Base-by-base conservation (phyloP, 371 early-diverging fungal species). In the Chytridiales sp. region DNA sequence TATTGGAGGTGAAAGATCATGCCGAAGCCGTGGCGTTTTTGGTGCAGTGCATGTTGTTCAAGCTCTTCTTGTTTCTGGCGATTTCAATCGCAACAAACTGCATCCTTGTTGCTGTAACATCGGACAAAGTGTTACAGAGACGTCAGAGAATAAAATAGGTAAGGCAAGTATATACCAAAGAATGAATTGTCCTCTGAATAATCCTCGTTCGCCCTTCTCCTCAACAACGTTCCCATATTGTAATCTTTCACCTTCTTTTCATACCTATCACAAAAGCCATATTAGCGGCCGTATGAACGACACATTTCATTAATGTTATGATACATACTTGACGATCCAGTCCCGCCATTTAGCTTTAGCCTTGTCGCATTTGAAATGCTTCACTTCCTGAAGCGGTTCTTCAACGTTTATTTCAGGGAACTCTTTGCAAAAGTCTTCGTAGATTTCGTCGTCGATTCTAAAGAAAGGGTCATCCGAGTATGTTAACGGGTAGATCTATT, bases 41-140 rank as follows among this genome's bases (percentile, higher is more conserved):
- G n/a, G n/a, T n/a, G n/a, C n/a, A 61, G 39, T 50, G 62, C n/a
- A 52, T 29, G 39, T 11, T 29, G 74, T 93, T 93, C 49, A 84
- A 71, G 31, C 90, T 89, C 61, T 89, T 87, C 64, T 78, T 84
- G 78, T 91, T 92, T 56, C 95, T 82, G 26, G 93, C 91, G 68
- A 94, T 87, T 73, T 95, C 95, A 49, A 95, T 77, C 56, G 90
- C 89, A 73, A 85, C 85, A 71, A 95, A 95, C 85, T 94, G 87
- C 41, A 84, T 73, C 29, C 87, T 75, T 39, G 85, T 80, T 13
- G 76, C 83, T 75, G 62, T 4, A 11, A 36, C 17, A 30, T n/a
- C 32, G 40, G 32, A 30, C 27, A 24, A 30, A 55, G 46, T n/a
- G 41, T 48, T 22, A 30, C 8, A 1, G 5, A 51, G 22, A 17